Conservation (phyloP, 73 alveolate species). For the Blepharisma japonicum region DNA sequence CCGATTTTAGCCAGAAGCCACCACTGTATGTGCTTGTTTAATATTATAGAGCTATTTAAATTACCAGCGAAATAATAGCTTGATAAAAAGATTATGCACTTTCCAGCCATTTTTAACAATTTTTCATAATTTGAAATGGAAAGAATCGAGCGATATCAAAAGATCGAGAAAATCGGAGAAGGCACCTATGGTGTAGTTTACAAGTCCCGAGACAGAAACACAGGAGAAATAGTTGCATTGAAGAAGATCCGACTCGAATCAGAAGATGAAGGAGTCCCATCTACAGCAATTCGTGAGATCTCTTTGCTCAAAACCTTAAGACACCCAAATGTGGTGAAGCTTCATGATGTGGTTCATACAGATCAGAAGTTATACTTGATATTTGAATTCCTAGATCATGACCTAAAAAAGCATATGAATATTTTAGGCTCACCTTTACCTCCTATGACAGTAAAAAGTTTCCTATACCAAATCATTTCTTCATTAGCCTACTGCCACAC, state of each 20-base stretch:
- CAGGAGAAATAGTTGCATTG: conserved; percentile 77
- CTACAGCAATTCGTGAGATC: conserved; percentile 90
- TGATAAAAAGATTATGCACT: too few species aligned
- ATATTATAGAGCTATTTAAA: too few species aligned
- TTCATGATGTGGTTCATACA: conserved; percentile 60
- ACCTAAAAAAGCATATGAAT: conserved; percentile 62
- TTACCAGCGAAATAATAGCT: too few species aligned
- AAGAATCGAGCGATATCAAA: conserved; percentile 64
- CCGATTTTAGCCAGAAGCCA: too few species aligned
- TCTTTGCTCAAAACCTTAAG: conserved; percentile 71
- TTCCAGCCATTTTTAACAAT: too few species aligned
- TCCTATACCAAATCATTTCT: conserved; percentile 68
- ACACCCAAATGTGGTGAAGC: conserved; percentile 81
- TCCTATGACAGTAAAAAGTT: conserved; percentile 43
- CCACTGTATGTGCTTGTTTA: too few species aligned
- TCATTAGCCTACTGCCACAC: conserved; percentile 78
- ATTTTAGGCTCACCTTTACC: conserved; percentile 27
- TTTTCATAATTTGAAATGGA: too few species aligned
- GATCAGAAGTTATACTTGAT: conserved; percentile 41
- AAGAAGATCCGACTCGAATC: conserved; percentile 82
- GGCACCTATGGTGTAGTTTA: conserved; percentile 95
- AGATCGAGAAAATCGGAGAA: conserved; percentile 79
- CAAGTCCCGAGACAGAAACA: conserved; percentile 68
- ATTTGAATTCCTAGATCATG: conserved; percentile 70
- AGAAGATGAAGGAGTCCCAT: conserved; percentile 92